Evolutionary conservation across 2,329 filamentous ascomycete species (phyloP).

Genomic region (Colletotrichum liriopes): DNA sequence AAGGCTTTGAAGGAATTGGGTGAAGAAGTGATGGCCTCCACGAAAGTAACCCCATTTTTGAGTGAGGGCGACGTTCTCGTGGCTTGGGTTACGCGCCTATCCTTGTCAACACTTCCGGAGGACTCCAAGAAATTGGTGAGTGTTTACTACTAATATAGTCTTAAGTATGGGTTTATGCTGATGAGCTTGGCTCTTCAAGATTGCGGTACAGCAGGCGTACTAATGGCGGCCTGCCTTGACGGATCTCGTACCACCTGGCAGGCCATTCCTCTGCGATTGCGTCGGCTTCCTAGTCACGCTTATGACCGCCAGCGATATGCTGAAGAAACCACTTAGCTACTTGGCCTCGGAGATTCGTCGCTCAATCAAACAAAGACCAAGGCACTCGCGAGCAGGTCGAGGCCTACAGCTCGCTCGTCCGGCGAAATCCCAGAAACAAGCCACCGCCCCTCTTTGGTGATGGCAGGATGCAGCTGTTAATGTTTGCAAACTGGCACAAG

Average conservation of each 20-base stretch:
- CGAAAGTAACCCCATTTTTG: too few relatives aligned
- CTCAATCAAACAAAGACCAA: constrained; percentile 1
- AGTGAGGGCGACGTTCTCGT: constrained; percentile 55
- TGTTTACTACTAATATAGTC: too few relatives aligned
- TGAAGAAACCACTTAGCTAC: neutral
- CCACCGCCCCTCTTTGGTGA: constrained; percentile 52
- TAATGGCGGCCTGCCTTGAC: constrained; percentile 9
- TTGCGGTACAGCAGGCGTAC: constrained; percentile 9
- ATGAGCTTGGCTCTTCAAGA: neutral
- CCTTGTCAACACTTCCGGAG: constrained; percentile 46
- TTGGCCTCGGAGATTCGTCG: constrained; percentile 6
- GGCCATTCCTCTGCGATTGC: constrained; percentile 10
- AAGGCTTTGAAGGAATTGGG: too few relatives aligned
- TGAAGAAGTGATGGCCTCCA: too few relatives aligned
- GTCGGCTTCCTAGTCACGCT: constrained; percentile 3
- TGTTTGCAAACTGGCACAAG: neutral
- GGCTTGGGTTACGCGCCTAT: too few relatives aligned
- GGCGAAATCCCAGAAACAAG: constrained; percentile 41
- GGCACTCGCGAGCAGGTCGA: constrained; percentile 12
- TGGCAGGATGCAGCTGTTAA: constrained; percentile 50
- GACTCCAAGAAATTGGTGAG: constrained; percentile 24
- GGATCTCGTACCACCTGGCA: neutral
- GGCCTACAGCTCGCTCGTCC: constrained; percentile 2
- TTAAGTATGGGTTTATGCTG: too few relatives aligned
- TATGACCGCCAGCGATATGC: neutral